Base-by-base conservation (phyloP, 2,329 filamentous ascomycete genomes). In the Aspergillus jensenii region DNA sequence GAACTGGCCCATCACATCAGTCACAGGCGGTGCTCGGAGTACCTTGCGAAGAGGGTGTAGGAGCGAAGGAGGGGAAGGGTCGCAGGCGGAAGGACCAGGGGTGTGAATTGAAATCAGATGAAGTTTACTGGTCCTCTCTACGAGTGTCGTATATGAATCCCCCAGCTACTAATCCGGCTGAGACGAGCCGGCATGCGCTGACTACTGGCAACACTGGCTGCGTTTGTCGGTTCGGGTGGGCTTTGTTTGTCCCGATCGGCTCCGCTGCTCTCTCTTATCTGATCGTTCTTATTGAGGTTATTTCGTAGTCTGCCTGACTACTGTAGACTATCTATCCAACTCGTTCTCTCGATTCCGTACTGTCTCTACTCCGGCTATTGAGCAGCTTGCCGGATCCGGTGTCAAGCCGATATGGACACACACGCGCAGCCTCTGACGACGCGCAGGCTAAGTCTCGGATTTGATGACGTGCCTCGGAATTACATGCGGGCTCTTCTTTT, bases 181-280 rank as follows among this genome's bases (percentile, higher is more conserved):
- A 54, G 33, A 48, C 25, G 45, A 58, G 15, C 56, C 56, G 56
- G 52, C 17, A 58, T 58, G 56, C 56, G 56, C 56, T 58, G 56
- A 58, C 44, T 49, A 58, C 44, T 49, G 56, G 15, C 9, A 11
- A 31, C 27, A 21, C 44, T 17, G 15, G 25, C 46, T 45, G 40
- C 31, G 14, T 11, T 47, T 31, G 23, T 44, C 25, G 27, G 43
- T 17, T 49, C 55, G 27, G 35, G 33, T 50, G 43, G 44, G 40
- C 23, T 44, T 46, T 43, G 41, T 47, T 47, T 57, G 43, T 27
- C 49, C 46, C 53, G 53, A 45, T 56, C 37, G 45, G 41, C 41
- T 57, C 55, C 47, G 43, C 33, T 37, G 39, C 15, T 27, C 25
- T 45, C 17, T 41, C 27, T 54, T 54, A 54, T 54, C 41, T 51